Conservation (phyloP, 148 eudicot genomes). For the Fagopyrum homotropicum region DNA sequence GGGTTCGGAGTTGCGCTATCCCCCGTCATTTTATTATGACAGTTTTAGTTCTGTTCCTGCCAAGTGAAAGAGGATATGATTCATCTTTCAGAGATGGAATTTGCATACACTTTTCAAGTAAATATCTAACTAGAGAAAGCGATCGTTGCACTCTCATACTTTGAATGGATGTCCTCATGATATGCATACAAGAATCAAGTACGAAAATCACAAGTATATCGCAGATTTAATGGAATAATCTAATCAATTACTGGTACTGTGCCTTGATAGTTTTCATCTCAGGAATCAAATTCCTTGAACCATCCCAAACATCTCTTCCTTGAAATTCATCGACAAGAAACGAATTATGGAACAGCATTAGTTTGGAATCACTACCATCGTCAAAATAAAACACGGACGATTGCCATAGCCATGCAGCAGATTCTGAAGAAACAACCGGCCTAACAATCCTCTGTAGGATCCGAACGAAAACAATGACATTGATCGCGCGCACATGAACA, state of each 20-base stretch:
- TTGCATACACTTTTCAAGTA: background rate
- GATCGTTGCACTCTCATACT: background rate
- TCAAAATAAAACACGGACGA: background rate
- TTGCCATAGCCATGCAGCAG: background rate
- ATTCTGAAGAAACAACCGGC: background rate
- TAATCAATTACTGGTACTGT: background rate
- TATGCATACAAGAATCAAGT: background rate
- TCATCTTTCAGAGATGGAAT: background rate
- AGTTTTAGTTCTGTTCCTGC: background rate
- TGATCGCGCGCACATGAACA: background rate
- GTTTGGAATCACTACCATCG: background rate
- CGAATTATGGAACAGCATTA: background rate
- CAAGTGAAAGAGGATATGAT: background rate
- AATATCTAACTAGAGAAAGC: background rate
- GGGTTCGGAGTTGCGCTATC: background rate
- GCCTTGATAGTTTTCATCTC: background rate
- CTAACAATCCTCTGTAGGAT: background rate
- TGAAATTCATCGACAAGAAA: background rate
- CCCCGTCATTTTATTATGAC: background rate
- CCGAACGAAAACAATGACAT: background rate
- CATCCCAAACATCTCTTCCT: background rate
- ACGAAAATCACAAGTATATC: no score
- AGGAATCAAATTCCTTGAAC: background rate
- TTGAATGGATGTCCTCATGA: background rate
- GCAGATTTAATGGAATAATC: background rate